Evolutionary conservation across 495 filamentous ascomycete genomes (phyloP), one percentile per base, ranked within the genome.

Genomic region (Tuber indicum): DNA sequence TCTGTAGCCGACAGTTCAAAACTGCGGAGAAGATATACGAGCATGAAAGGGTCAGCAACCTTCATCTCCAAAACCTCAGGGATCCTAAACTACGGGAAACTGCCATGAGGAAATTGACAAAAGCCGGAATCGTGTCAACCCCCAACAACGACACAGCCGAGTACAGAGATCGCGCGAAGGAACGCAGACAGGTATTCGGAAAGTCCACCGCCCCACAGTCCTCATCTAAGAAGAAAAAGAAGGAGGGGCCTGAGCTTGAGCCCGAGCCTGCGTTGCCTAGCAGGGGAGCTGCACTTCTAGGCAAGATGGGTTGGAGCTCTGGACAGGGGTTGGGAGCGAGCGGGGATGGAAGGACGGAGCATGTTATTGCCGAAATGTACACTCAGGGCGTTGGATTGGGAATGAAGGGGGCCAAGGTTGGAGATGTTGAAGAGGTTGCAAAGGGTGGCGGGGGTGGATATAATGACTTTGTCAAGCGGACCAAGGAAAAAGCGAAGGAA

Each of bases 221-320:
- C 70, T 82, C 84, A 52, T 84, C 86, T 58, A 85, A 85, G 76
- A 87, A 88, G 74, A 70, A 77, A 17, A 66, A 72, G 75, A 85
- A 85, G 72, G 75, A 85, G 76, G 75, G 78, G 0, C 77, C 76
- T 17, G 76, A 79, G 45, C 77, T 62, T 8, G 81, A 81, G 42
- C 79, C 77, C 39, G 85, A 85, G 32, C 58, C 58, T 66, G 87
- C 88, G 75, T 76, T 82, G 8, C 84, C 84, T 1, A 94, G 92
- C n/a, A 97, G 94, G 85, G 94, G 94, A 41, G 92, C 92, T 9
- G 90, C 91, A 1, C 86, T 98, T 46, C 88, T 98, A 10, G 90
- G 91, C 72, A 97, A 97, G 86, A 96, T 97, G 93, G 94, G 94
- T 23, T 97, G 92, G 92, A 90, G 87, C 19, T 89, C 89, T 3